Conservation (phyloP, 2,329 filamentous ascomycete species). For the Alternaria triticimaculans region DNA sequence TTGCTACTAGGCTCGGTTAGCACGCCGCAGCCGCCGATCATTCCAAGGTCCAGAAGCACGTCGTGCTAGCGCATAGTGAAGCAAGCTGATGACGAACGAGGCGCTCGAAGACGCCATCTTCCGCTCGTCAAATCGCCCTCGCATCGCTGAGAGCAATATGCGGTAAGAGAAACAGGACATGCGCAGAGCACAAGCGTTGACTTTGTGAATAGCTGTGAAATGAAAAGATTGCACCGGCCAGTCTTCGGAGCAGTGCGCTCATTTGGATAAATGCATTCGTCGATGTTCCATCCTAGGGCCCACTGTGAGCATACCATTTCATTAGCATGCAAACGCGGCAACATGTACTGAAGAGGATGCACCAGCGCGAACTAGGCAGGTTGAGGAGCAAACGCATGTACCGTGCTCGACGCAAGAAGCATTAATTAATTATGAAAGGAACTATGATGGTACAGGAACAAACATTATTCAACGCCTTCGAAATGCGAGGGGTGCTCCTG, state of each 20-base stretch:
- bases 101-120: constrained; percentile 14
- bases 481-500: neutral
- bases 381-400: neutral
- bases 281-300: neutral
- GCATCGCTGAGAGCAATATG: neutral
- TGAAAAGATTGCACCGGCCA: neutral
- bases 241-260: neutral
- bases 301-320: constrained; percentile 1
- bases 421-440: neutral
- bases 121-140: neutral
- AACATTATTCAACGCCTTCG: neutral
- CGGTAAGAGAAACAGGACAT: neutral
- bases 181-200: neutral
- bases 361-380: neutral
- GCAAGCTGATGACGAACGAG: constrained; percentile 34
- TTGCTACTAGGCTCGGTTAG: constrained; percentile 30
- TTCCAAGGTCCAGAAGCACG: constrained; percentile 13
- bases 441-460: neutral
- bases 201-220: neutral
- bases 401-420: neutral
- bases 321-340: neutral
- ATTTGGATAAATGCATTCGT: neutral
- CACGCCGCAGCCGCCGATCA: constrained; percentile 23
- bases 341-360: neutral
- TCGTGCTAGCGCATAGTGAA: constrained; percentile 13